Evolutionary conservation across 2,329 filamentous ascomycete species (phyloP).

Genomic region (Beauveria australis): DNA sequence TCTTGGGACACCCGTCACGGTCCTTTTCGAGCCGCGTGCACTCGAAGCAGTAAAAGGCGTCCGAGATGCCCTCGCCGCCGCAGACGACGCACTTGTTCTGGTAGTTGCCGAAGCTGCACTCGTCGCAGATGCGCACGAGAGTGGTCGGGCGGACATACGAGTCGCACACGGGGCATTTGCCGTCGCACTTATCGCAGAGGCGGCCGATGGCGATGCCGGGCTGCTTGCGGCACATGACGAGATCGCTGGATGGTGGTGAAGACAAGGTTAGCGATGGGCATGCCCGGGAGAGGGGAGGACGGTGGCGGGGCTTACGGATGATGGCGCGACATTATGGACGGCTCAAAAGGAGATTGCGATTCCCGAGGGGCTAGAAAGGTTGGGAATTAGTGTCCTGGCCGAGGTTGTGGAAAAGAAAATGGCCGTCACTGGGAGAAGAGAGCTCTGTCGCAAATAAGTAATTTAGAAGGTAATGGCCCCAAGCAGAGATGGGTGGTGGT

Average conservation of each 20-base stretch:
- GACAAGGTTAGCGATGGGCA: neutral
- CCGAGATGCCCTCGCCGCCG: conserved; percentile 93
- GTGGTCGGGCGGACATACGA: conserved; percentile 97
- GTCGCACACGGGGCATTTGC: conserved; percentile 98
- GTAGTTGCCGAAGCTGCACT: conserved; percentile 99
- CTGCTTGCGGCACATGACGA: conserved; percentile 99
- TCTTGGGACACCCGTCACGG: conserved; percentile 95
- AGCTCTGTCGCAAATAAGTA: conserved; percentile 8
- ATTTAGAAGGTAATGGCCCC: conserved; percentile 2
- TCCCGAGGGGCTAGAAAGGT: neutral
- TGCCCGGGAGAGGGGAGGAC: neutral
- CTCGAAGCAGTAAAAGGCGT: conserved; percentile 99
- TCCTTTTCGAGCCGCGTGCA: conserved; percentile 96
- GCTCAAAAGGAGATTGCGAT: neutral
- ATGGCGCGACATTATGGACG: conserved; percentile 72
- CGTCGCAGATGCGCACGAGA: conserved; percentile 95
- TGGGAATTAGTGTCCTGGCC: neutral
- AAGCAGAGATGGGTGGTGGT: conserved; percentile 11
- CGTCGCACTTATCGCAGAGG: conserved; percentile 99
- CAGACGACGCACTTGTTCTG: conserved; percentile 99
- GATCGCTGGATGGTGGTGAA: conserved; percentile 51
- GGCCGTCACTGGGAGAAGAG: conserved; percentile 1
- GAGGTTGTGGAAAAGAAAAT: neutral
- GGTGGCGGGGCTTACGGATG: conserved; percentile 59
- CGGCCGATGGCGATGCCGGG: conserved; percentile 95